These are phyloP conservation scores for Phyllosticta citriasiana DNA, from an alignment of 2,329 filamentous ascomycete species.

Conservation along the genomic window DNA sequence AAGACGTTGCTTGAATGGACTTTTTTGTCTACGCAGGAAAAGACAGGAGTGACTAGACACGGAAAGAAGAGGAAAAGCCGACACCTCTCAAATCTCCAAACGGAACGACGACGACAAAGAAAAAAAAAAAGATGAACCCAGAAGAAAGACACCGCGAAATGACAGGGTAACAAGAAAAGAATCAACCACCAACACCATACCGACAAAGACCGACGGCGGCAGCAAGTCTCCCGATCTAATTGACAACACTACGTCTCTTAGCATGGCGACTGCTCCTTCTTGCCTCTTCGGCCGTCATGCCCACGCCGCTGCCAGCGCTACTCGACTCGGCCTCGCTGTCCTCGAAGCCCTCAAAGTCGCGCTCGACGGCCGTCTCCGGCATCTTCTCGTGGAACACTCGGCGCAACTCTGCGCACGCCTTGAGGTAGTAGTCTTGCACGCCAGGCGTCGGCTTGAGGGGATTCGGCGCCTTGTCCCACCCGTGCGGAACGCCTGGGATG, in stretches of 20 bases:
- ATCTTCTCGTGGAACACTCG: constrained; percentile 3
- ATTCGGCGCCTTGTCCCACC: constrained; percentile 58
- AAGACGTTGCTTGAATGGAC: no score
- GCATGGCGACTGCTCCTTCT: neutral
- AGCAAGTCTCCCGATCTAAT: neutral
- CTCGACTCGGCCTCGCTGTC: neutral
- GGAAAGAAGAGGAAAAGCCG: no score
- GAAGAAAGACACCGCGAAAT: neutral
- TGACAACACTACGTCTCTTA: neutral
- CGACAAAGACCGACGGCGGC: neutral
- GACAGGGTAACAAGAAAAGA: neutral
- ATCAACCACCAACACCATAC: neutral
- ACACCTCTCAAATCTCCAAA: neutral
- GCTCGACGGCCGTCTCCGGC: neutral
- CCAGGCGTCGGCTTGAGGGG: constrained; percentile 43
- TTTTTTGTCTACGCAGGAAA: no score
- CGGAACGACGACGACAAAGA: neutral
- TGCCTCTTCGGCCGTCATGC: neutral
- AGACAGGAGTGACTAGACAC: no score
- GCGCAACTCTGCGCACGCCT: constrained; percentile 42
- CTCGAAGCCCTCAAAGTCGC: neutral
- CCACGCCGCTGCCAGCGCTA: neutral
- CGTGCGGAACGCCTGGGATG: constrained; percentile 50
- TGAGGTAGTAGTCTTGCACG: constrained; percentile 44
- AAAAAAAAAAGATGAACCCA: neutral